Evolutionary conservation across 495 filamentous ascomycete species (phyloP).

Genomic region (Diplogelasinospora grovesii): DNA sequence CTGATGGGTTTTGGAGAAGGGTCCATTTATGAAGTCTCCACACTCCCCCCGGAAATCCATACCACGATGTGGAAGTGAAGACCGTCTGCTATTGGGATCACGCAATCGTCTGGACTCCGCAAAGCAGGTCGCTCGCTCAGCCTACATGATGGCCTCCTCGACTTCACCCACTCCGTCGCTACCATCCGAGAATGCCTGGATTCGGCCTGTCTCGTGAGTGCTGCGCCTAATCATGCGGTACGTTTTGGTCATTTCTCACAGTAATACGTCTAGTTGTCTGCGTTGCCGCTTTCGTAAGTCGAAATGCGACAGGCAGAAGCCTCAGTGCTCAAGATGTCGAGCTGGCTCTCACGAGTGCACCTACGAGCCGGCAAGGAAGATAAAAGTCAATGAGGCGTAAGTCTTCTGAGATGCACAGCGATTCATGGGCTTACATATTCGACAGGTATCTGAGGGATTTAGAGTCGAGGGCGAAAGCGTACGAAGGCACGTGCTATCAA

Average conservation of each 20-base stretch:
- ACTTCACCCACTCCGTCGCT: not conserved
- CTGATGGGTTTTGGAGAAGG: too few relatives aligned
- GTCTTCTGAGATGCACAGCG: not conserved
- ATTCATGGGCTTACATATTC: not conserved
- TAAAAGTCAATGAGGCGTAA: slow-evolving; percentile 20
- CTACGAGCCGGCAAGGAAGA: slow-evolving; percentile 15
- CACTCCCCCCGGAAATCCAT: too few relatives aligned
- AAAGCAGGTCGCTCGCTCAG: too few relatives aligned
- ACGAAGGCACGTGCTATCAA: slow-evolving; percentile 6
- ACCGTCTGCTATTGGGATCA: too few relatives aligned
- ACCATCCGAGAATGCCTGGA: not conserved
- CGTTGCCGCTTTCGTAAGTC: slow-evolving; percentile 17
- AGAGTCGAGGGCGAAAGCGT: slow-evolving; percentile 14
- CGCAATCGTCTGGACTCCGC: not conserved
- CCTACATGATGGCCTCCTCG: not conserved
- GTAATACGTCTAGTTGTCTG: slow-evolving; percentile 9
- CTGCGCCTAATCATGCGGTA: not conserved
- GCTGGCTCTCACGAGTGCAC: slow-evolving; percentile 10
- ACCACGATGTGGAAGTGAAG: too few relatives aligned
- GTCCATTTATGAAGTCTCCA: too few relatives aligned
- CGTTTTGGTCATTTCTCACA: not conserved
- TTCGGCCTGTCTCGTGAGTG: slow-evolving; percentile 8
- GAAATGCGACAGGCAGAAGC: slow-evolving; percentile 18
- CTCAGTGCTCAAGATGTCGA: slow-evolving; percentile 16
- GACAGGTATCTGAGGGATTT: slow-evolving; percentile 14